Evolutionary conservation across 805 yeast species (phyloP).

Genomic region (Metschnikowia picachoensis): DNA sequence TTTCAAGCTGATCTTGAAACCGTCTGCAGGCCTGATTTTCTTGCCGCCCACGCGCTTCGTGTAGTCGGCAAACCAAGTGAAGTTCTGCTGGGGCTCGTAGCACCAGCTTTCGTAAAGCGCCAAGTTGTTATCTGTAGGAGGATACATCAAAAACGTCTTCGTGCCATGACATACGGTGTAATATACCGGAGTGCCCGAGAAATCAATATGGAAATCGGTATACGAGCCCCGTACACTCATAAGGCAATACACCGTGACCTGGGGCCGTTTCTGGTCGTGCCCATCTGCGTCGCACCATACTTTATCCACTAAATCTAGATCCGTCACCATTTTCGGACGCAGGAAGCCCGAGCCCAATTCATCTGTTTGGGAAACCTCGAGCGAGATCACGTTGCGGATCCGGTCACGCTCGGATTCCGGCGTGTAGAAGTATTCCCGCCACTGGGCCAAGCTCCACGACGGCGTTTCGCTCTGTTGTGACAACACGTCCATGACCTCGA

Average conservation of each 20-base stretch:
- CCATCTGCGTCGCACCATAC: constrained; percentile 46
- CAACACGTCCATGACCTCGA: constrained; percentile 87
- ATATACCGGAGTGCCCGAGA: constrained; percentile 90
- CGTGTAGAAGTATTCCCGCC: constrained; percentile 68
- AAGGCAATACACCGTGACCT: constrained; percentile 71
- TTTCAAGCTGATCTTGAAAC: constrained; percentile 49
- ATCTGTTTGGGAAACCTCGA: constrained; percentile 65
- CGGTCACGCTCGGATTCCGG: constrained; percentile 50
- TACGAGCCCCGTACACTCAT: constrained; percentile 81
- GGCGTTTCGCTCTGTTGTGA: constrained; percentile 65
- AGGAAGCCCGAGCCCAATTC: constrained; percentile 44
- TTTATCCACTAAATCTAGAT: constrained; percentile 63
- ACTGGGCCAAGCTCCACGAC: constrained; percentile 64
- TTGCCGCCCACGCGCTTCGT: constrained; percentile 28
- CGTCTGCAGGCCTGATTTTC: constrained; percentile 30
- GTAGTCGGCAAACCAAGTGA: constrained; percentile 61
- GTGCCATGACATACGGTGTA: constrained; percentile 76
- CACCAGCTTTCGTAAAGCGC: constrained; percentile 71
- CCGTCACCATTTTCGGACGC: constrained; percentile 64
- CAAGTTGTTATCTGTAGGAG: constrained; percentile 67
- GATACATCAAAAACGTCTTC: constrained; percentile 72
- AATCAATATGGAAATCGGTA: constrained; percentile 90
- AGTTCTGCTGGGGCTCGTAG: constrained; percentile 54
- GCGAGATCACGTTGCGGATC: constrained; percentile 73
- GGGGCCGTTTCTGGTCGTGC: constrained; percentile 41